phyloP scores from a whole-genome alignment of 1,139 yeast species.

The Sugiyamaella xylanicola region DNA sequence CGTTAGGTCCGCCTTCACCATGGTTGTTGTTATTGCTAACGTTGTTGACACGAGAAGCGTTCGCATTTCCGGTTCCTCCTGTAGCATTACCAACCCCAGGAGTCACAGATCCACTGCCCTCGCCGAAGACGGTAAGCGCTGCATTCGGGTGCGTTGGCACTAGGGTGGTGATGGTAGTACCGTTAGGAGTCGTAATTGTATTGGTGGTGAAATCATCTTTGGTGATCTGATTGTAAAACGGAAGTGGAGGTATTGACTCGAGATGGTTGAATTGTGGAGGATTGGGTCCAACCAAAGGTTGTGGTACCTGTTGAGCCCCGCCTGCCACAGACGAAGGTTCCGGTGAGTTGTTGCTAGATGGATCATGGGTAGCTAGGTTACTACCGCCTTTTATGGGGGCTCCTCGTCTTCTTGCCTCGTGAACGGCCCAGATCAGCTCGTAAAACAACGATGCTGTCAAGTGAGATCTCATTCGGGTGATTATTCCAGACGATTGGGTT shows the following conservation, averaged over 20 bases:
- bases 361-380: slow-evolving; percentile 23
- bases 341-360: slow-evolving; percentile 16
- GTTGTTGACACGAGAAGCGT: not conserved
- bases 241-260: slow-evolving; percentile 59
- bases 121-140: slow-evolving; percentile 21
- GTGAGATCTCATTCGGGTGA: slow-evolving; percentile 88
- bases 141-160: slow-evolving; percentile 62
- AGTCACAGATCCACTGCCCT: slow-evolving; percentile 11
- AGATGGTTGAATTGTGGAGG: slow-evolving; percentile 30
- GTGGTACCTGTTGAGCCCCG: slow-evolving; percentile 27
- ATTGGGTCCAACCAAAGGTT: slow-evolving; percentile 37
- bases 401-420: slow-evolving; percentile 80
- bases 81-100: not conserved
- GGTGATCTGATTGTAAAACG: slow-evolving; percentile 92
- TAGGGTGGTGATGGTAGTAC: slow-evolving; percentile 85
- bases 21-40: not conserved
- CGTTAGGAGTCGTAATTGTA: slow-evolving; percentile 86
- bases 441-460: slow-evolving; percentile 88
- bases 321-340: slow-evolving; percentile 14
- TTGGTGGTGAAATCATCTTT: slow-evolving; percentile 85
- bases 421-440: slow-evolving; percentile 92
- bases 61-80: not conserved
- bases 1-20: not conserved
- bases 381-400: slow-evolving; percentile 33
- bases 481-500: slow-evolving; percentile 67